These are phyloP conservation scores for Sistotremastrum niveocremeum DNA, from an alignment of 768 basidiomycete genomes.

Conservation along the genomic window DNA sequence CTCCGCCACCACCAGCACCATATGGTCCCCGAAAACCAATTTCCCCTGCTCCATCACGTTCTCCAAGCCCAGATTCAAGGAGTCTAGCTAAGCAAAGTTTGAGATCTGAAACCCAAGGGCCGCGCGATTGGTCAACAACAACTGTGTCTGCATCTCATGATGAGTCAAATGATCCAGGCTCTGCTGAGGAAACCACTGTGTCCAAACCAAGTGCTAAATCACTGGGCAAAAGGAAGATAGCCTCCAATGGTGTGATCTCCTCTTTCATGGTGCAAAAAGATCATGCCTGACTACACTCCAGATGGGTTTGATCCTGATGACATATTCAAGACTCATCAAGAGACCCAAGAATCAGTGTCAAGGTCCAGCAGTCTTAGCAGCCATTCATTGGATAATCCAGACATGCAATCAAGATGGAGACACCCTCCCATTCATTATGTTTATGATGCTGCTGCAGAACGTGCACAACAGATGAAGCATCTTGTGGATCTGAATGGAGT, in stretches of 20 bases:
- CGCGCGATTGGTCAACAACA: neutral
- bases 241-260: constrained; percentile 31
- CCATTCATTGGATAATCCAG: constrained; percentile 18
- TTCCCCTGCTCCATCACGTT: neutral
- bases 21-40: constrained; percentile 48
- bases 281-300: constrained; percentile 10
- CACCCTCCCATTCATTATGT: constrained; percentile 55
- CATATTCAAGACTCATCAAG: constrained; percentile 33
- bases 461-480: constrained; percentile 41
- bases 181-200: constrained; percentile 5
- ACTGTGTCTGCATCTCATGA: neutral
- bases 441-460: constrained; percentile 89
- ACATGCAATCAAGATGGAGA: constrained; percentile 17
- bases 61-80: constrained; percentile 1
- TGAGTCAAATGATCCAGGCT: neutral
- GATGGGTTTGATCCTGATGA: constrained; percentile 45
- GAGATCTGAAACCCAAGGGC: neutral
- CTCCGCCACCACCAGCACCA: constrained; percentile 53
- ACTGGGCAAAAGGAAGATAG: constrained; percentile 65
- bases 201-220: constrained; percentile 76
- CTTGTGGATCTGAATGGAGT: constrained; percentile 16
- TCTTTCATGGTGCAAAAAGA: neutral
- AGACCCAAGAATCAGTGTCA: constrained; percentile 17
- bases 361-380: constrained; percentile 15
- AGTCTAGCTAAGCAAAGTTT: neutral